Percentiles rank a stretch among this genome's conserved stretches.
Evolutionary conservation across 2,329 filamentous ascomycete species (phyloP).

Genomic region (Pseudogymnoascus sp.): DNA sequence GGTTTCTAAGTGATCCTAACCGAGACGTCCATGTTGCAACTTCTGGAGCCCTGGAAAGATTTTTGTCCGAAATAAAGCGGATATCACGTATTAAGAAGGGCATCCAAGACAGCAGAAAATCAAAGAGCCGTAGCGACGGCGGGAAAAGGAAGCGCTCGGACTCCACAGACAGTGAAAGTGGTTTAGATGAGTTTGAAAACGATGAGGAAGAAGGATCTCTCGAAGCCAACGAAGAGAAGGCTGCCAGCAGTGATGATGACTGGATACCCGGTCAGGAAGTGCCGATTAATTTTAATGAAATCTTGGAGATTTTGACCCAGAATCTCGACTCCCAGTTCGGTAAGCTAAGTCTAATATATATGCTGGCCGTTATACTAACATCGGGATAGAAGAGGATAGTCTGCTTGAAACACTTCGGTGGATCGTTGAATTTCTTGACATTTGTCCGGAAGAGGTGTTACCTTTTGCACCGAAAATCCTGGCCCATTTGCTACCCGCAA

Average conservation of each 20-base stretch:
- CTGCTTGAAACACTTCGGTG: conserved; percentile 85
- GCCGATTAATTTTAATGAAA: conserved; percentile 84
- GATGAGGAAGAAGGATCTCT: conserved; percentile 57
- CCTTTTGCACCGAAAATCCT: conserved; percentile 90
- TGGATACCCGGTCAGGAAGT: conserved; percentile 98
- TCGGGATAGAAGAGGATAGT: conserved; percentile 70
- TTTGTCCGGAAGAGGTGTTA: conserved; percentile 92
- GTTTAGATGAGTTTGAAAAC: conserved; percentile 35
- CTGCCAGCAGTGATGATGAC: conserved; percentile 70
- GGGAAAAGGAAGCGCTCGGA: conserved; percentile 63
- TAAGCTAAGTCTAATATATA: conserved; percentile 32
- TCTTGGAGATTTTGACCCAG: conserved; percentile 83
- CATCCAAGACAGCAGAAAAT: conserved; percentile 77
- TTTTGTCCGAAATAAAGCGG: conserved; percentile 87
- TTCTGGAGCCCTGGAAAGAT: conserved; percentile 80
- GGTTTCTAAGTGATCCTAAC: conserved; percentile 87
- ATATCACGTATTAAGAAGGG: conserved; percentile 90
- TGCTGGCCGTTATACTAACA: not conserved
- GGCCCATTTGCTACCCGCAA: conserved; percentile 84
- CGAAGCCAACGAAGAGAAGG: conserved; percentile 49
- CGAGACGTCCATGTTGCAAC: conserved; percentile 92
- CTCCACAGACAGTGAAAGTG: conserved; percentile 60
- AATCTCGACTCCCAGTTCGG: conserved; percentile 79
- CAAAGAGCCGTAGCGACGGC: conserved; percentile 45
- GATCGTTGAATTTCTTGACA: conserved; percentile 95